Percentiles rank a stretch among this genome's conserved stretches.
Evolutionary conservation across 495 filamentous ascomycete species (phyloP).

Genomic region (Parathielavia hyrcaniae): DNA sequence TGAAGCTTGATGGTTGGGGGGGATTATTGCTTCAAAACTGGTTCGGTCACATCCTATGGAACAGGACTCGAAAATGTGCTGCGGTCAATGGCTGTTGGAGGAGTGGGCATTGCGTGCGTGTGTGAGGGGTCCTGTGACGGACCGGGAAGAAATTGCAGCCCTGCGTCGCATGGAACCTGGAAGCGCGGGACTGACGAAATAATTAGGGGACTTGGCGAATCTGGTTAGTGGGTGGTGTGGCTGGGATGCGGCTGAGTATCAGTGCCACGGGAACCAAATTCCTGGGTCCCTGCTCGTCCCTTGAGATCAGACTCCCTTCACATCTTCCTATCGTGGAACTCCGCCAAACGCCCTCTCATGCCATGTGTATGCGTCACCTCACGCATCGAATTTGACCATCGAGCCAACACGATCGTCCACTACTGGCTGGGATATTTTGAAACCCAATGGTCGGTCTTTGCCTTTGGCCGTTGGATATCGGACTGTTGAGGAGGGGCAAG

Average conservation of each 20-base stretch:
- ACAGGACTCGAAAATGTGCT: conserved; percentile 2
- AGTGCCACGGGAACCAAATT: conserved; percentile 9
- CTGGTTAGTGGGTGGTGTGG: conserved; percentile 10
- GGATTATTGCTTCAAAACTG: neutral
- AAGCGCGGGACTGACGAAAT: conserved; percentile 25
- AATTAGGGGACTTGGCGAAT: conserved; percentile 12
- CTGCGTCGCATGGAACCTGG: conserved; percentile 17
- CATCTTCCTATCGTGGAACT: conserved; percentile 1
- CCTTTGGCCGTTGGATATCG: no score
- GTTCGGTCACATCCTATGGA: conserved; percentile 19
- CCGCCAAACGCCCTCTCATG: neutral
- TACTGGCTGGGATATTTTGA: no score
- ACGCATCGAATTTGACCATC: neutral
- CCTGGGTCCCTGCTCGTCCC: neutral
- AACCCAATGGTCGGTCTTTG: no score
- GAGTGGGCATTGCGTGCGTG: conserved; percentile 20
- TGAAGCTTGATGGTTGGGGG: neutral
- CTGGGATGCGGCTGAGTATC: neutral
- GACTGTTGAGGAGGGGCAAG: no score
- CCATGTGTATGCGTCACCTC: neutral
- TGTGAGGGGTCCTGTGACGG: conserved; percentile 18
- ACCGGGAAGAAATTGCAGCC: conserved; percentile 25
- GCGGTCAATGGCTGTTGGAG: conserved; percentile 7
- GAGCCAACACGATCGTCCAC: neutral
- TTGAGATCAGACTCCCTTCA: no score